Evolutionary conservation across 371 early-diverging fungal species (phyloP).

Genomic region (Gilbertella persicaria): DNA sequence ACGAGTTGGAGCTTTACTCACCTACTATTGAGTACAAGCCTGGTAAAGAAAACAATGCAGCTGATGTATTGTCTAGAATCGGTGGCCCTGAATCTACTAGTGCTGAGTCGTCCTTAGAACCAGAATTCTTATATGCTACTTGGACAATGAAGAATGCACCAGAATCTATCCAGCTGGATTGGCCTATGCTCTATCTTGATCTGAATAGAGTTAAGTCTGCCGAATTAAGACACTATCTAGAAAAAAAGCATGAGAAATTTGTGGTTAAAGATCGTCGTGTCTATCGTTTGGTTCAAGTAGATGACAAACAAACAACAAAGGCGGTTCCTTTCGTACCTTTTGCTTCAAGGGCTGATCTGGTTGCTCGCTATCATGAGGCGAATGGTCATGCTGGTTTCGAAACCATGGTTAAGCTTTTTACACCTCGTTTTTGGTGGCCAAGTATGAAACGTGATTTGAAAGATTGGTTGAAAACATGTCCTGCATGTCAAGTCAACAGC

Average conservation of each 20-base stretch:
- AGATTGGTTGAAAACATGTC: constrained; percentile 17
- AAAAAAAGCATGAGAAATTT: no score
- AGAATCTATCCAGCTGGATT: constrained; percentile 5
- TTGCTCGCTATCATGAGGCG: neutral
- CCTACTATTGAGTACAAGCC: no score
- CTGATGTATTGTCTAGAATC: no score
- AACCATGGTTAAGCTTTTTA: neutral
- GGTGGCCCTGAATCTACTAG: no score
- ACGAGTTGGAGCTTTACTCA: no score
- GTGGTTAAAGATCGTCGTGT: no score
- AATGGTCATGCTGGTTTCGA: constrained; percentile 7
- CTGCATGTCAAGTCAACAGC: constrained; percentile 18
- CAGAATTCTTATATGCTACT: no score
- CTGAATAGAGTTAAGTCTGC: neutral
- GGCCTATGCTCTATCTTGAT: constrained; percentile 19
- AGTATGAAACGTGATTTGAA: neutral
- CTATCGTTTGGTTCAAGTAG: no score
- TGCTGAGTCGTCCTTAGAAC: no score
- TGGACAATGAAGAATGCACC: neutral
- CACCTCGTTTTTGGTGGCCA: constrained; percentile 5
- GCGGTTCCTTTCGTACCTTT: constrained; percentile 3
- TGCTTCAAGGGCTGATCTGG: neutral
- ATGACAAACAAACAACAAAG: neutral
- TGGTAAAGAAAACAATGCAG: no score
- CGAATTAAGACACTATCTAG: no score